A percentile compares a stretch with the other conserved stretches of the same genome.
Evolutionary conservation across 2,329 filamentous ascomycete genomes (phyloP).

Genomic region (Mycosphaerella sp.): DNA sequence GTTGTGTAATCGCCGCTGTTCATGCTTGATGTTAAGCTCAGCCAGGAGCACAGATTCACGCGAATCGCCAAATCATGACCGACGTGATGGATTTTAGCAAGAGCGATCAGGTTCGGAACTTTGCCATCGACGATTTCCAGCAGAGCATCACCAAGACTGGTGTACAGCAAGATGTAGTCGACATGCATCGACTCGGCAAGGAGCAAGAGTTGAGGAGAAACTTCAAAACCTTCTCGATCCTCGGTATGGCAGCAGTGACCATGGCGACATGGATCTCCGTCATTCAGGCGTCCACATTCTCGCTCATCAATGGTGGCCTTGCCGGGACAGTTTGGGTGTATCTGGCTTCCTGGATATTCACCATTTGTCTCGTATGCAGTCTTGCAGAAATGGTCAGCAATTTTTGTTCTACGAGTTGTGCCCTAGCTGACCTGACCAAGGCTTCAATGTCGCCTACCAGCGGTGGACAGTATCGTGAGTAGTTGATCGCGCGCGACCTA

Average conservation of each 20-base stretch:
- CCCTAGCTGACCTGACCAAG: no score
- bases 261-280: background rate
- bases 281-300: constrained; percentile 4
- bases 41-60: no score
- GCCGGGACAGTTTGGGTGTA: constrained; percentile 18
- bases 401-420: no score
- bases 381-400: constrained; percentile 22
- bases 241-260: constrained; percentile 8
- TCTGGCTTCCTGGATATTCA: background rate
- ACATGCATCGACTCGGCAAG: constrained; percentile 12
- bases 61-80: background rate
- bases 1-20: background rate
- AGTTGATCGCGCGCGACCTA: no score
- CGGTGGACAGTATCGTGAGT: constrained; percentile 14
- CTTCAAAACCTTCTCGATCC: constrained; percentile 9
- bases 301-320: constrained; percentile 24
- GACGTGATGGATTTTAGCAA: constrained; percentile 2
- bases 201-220: constrained; percentile 7
- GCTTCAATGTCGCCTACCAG: no score
- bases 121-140: background rate
- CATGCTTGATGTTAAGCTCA: no score
- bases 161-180: constrained; percentile 7
- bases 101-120: background rate
- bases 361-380: constrained; percentile 13
- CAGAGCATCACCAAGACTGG: background rate